Conservation (phyloP, 208 protist species). For the Trypanosoma theileri region DNA sequence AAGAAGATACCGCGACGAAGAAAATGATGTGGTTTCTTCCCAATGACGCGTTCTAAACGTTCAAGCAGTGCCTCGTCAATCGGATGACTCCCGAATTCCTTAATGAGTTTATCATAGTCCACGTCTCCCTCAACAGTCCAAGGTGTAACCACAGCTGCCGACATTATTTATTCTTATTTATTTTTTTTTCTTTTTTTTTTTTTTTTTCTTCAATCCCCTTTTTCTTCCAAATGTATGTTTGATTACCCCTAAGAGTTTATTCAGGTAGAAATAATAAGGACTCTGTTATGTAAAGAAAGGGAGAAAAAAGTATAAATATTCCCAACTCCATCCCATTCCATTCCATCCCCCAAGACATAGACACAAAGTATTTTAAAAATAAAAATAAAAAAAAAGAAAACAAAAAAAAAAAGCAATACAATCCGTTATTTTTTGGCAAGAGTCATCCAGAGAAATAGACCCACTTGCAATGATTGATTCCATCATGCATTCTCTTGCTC, state of each 20-base stretch:
- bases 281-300: neutral
- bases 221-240: constrained; percentile 4
- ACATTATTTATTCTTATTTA: constrained; percentile 14
- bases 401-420: no score
- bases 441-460: no score
- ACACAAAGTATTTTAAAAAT: no score
- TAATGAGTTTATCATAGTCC: constrained; percentile 94
- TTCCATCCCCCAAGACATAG: no score
- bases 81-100: constrained; percentile 86
- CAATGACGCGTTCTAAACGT: constrained; percentile 85
- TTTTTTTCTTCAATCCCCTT: constrained; percentile 15
- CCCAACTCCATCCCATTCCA: no score
- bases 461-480: no score
- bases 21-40: constrained; percentile 86
- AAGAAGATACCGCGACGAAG: constrained; percentile 97
- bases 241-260: neutral
- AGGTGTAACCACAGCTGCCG: constrained; percentile 77
- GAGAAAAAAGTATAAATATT: constrained; percentile 13
- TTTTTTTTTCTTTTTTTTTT: constrained; percentile 5
- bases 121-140: constrained; percentile 93
- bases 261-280: neutral
- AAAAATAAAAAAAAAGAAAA: no score
- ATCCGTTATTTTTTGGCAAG: no score
- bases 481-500: no score
- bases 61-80: constrained; percentile 86